Evolutionary conservation across 2,329 filamentous ascomycete species (phyloP).

Genomic region (Xylariomycetidae sp.): DNA sequence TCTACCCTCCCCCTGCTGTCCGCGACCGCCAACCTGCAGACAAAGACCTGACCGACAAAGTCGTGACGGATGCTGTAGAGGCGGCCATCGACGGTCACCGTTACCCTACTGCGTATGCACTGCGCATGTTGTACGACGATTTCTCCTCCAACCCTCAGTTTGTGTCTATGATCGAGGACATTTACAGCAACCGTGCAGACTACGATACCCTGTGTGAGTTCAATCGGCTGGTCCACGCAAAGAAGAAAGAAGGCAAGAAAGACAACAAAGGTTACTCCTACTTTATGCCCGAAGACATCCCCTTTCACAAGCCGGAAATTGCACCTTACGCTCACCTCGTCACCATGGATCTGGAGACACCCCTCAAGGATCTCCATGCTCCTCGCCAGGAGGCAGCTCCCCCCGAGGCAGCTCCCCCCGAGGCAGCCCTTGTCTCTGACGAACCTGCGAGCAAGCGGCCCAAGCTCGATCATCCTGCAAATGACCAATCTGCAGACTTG

Average conservation of each 20-base stretch:
- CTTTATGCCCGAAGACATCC: constrained; percentile 44
- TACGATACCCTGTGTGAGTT: constrained; percentile 46
- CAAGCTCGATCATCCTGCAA: too few species aligned
- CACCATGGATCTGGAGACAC: constrained; percentile 31
- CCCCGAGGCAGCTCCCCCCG: too few species aligned
- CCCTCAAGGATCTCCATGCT: constrained; percentile 7
- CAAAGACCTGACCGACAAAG: constrained; percentile 42
- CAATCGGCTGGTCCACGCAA: constrained; percentile 41
- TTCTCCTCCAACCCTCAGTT: constrained; percentile 44
- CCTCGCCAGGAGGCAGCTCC: too few species aligned
- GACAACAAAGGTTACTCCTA: constrained; percentile 46
- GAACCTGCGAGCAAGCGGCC: too few species aligned
- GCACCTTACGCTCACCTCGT: constrained; percentile 46
- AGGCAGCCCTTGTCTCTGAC: too few species aligned
- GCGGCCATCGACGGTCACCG: constrained; percentile 50
- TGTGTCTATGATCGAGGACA: constrained; percentile 50
- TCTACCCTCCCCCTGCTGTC: constrained; percentile 15
- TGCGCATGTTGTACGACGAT: constrained; percentile 56
- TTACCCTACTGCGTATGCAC: constrained; percentile 57
- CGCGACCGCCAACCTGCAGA: constrained; percentile 24
- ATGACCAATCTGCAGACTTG: too few species aligned
- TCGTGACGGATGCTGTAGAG: constrained; percentile 52
- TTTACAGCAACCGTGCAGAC: constrained; percentile 53
- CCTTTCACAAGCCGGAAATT: constrained; percentile 38
- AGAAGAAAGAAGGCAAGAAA: constrained; percentile 52